Evolutionary conservation across 1,139 yeast species (phyloP).

Genomic region (Scheffersomyces lignicola): DNA sequence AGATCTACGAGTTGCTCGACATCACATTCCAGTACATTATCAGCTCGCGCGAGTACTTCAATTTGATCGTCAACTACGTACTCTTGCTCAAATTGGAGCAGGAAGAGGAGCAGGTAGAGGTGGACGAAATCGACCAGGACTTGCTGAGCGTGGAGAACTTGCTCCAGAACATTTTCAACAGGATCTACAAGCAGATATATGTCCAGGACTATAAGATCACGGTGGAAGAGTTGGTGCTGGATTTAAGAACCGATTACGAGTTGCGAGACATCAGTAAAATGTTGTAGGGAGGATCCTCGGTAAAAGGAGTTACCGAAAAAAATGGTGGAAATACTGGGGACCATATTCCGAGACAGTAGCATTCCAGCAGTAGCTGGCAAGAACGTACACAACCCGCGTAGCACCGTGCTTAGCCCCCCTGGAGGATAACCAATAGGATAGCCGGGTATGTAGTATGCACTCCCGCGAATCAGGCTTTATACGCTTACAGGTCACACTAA

Average conservation of each 20-base stretch:
- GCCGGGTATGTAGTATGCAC: too few relatives aligned
- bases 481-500: too few relatives aligned
- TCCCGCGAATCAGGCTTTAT: too few relatives aligned
- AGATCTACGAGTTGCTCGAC: constrained; percentile 45
- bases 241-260: constrained; percentile 29
- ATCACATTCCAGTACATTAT: constrained; percentile 43
- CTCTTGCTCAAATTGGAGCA: constrained; percentile 25
- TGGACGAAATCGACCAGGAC: constrained; percentile 15
- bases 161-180: constrained; percentile 22
- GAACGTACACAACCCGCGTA: too few relatives aligned
- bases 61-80: constrained; percentile 29
- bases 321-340: too few relatives aligned
- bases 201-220: constrained; percentile 20
- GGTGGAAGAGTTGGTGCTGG: constrained; percentile 23
- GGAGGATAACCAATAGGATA: too few relatives aligned
- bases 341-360: too few relatives aligned
- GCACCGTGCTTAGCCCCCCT: too few relatives aligned
- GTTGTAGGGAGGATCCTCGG: too few relatives aligned
- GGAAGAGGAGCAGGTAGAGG: constrained; percentile 13
- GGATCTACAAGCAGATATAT: constrained; percentile 28
- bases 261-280: constrained; percentile 23
- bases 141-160: constrained; percentile 17
- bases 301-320: too few relatives aligned
- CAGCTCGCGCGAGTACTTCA: constrained; percentile 46
- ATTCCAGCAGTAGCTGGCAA: too few relatives aligned